Percentiles rank a stretch among this genome's conserved stretches.
phyloP scores from a whole-genome alignment of 768 basidiomycete genomes.

The Rhizopogon roseolus region DNA sequence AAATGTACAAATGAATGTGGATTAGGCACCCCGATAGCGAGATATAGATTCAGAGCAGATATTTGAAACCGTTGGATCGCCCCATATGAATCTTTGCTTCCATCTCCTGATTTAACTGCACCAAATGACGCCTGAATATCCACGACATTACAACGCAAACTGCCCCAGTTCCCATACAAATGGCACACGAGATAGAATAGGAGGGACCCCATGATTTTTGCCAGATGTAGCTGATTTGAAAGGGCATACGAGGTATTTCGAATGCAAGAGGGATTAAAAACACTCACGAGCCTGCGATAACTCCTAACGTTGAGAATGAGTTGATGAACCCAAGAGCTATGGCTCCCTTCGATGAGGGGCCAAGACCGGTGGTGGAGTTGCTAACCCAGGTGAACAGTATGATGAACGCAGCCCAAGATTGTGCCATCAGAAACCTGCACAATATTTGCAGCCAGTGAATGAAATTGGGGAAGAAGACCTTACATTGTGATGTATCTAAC shows the following conservation, averaged over 20 bases:
- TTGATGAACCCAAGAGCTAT: constrained; percentile 84
- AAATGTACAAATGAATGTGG: too few relatives aligned
- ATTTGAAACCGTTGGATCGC: constrained; percentile 37
- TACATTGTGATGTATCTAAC: constrained; percentile 65
- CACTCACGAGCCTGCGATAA: constrained; percentile 76
- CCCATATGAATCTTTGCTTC: constrained; percentile 29
- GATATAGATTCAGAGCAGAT: constrained; percentile 46
- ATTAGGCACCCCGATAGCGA: too few relatives aligned
- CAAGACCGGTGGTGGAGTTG: constrained; percentile 62
- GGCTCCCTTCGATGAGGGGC: constrained; percentile 83
- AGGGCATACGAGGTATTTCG: constrained; percentile 3
- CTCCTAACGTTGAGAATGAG: constrained; percentile 69
- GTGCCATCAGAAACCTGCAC: constrained; percentile 70
- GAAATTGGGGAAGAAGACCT: constrained; percentile 11
- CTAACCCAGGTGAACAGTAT: constrained; percentile 52
- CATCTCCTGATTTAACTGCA: constrained; percentile 32
- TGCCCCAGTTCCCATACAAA: constrained; percentile 59
- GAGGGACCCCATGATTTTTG: constrained; percentile 64
- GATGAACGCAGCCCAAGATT: constrained; percentile 69
- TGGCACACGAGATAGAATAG: constrained; percentile 66
- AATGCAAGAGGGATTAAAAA: neutral
- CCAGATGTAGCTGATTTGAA: constrained; percentile 58
- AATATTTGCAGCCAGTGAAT: neutral
- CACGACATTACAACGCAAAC: constrained; percentile 46
- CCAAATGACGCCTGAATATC: constrained; percentile 42